phyloP scores from a whole-genome alignment of 2,329 filamentous ascomycete genomes.

The Stachybotrys chartarum region DNA sequence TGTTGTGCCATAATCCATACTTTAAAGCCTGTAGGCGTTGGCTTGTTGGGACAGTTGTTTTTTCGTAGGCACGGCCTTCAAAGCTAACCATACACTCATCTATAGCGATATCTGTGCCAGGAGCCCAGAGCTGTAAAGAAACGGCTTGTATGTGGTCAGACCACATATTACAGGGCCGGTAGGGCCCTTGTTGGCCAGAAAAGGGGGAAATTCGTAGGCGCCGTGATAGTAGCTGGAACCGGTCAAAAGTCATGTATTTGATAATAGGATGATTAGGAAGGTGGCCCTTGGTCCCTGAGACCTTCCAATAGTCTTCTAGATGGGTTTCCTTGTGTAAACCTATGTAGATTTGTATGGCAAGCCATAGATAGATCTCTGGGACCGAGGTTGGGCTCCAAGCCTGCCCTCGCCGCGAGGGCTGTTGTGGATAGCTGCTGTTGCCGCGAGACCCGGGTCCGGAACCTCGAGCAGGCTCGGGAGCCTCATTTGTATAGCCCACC shows the following conservation, averaged over 20 bases:
- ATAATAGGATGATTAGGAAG: constrained; percentile 4
- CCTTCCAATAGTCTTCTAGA: too few species aligned
- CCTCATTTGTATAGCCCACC: too few species aligned
- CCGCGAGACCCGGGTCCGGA: too few species aligned
- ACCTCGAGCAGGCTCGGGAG: too few species aligned
- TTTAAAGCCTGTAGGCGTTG: constrained; percentile 6
- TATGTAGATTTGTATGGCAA: too few species aligned
- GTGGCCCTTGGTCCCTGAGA: too few species aligned
- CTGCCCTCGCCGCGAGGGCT: not conserved
- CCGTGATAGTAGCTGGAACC: constrained; percentile 4
- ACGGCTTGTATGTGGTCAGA: constrained; percentile 5
- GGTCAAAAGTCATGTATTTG: constrained; percentile 7
- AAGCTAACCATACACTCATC: constrained; percentile 4
- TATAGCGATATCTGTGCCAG: constrained; percentile 1
- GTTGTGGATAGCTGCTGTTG: not conserved
- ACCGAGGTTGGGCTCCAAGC: not conserved
- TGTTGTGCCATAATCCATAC: constrained; percentile 7
- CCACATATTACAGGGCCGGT: not conserved
- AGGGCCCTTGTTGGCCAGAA: not conserved
- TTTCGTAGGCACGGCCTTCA: not conserved
- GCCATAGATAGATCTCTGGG: too few species aligned
- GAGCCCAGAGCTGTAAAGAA: not conserved
- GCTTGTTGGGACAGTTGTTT: constrained; percentile 2
- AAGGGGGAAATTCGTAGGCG: constrained; percentile 1
- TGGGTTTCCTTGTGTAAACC: too few species aligned